phyloP scores from a whole-genome alignment of 495 filamentous ascomycete genomes.

The Elasticomyces elasticus region DNA sequence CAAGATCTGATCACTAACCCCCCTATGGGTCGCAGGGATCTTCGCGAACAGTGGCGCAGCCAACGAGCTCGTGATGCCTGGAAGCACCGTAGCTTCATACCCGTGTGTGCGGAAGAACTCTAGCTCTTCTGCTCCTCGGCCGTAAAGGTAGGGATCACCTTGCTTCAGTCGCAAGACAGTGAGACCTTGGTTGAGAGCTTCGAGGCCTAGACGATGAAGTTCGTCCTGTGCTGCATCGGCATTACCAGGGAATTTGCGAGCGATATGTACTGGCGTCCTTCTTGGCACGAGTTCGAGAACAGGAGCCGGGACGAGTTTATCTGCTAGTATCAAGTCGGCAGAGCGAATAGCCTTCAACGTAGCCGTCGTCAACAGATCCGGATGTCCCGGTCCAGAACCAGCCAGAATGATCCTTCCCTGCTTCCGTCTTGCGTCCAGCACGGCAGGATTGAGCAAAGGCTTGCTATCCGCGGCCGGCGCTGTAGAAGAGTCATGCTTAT shows the following conservation, averaged over 20 bases:
- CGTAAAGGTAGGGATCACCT: constrained; percentile 93
- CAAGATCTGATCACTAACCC: constrained; percentile 82
- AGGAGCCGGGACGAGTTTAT: constrained; percentile 86
- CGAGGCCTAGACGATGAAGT: constrained; percentile 68
- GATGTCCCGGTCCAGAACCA: constrained; percentile 87
- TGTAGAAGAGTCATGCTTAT: constrained; percentile 31
- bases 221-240: constrained; percentile 90
- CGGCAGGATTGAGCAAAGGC: constrained; percentile 11
- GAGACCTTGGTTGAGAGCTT: constrained; percentile 58
- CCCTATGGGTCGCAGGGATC: constrained; percentile 80
- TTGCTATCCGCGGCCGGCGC: constrained; percentile 17
- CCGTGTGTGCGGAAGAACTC: constrained; percentile 72
- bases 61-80: constrained; percentile 81
- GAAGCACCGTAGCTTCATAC: constrained; percentile 61
- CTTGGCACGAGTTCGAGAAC: constrained; percentile 85
- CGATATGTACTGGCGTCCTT: constrained; percentile 79
- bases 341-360: constrained; percentile 74
- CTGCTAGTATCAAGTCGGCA: constrained; percentile 83
- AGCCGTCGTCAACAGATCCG: constrained; percentile 79
- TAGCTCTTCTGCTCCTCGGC: constrained; percentile 84
- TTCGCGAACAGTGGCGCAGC: constrained; percentile 78
- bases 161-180: constrained; percentile 87
- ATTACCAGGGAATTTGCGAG: constrained; percentile 94
- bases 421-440: constrained; percentile 11
- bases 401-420: constrained; percentile 72